phyloP scores from a whole-genome alignment of 2,329 filamentous ascomycete genomes.

The Talaromyces amestolkiae region DNA sequence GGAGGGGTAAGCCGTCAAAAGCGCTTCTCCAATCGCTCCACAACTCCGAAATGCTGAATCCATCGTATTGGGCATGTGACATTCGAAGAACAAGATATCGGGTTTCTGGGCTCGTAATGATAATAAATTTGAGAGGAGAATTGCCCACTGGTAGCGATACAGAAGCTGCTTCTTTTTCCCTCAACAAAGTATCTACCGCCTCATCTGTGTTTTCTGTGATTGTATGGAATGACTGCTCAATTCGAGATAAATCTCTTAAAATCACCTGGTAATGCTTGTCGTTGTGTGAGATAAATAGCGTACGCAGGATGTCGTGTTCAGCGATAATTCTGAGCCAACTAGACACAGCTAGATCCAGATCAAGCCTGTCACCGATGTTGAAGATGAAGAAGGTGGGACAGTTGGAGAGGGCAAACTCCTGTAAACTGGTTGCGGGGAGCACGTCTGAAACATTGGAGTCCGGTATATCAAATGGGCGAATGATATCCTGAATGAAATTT shows the following conservation, averaged over 20 bases:
- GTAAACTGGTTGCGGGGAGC: neutral
- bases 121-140: neutral
- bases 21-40: neutral
- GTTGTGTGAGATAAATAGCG: neutral
- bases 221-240: neutral
- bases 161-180: neutral
- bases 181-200: neutral
- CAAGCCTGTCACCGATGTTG: neutral
- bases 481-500: neutral
- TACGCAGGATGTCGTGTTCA: neutral
- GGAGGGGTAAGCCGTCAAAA: neutral
- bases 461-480: neutral
- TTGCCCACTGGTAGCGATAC: neutral
- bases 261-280: neutral
- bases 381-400: neutral
- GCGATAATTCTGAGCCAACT: neutral
- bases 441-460: neutral
- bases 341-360: neutral
- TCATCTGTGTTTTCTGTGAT: neutral
- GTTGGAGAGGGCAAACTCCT: neutral
- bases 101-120: neutral
- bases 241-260: neutral
- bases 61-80: slow-evolving; percentile 2
- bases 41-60: neutral
- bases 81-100: slow-evolving; percentile 1